phyloP scores from a whole-genome alignment of 345 rosid genomes.

The Fremontodendron californicum region DNA sequence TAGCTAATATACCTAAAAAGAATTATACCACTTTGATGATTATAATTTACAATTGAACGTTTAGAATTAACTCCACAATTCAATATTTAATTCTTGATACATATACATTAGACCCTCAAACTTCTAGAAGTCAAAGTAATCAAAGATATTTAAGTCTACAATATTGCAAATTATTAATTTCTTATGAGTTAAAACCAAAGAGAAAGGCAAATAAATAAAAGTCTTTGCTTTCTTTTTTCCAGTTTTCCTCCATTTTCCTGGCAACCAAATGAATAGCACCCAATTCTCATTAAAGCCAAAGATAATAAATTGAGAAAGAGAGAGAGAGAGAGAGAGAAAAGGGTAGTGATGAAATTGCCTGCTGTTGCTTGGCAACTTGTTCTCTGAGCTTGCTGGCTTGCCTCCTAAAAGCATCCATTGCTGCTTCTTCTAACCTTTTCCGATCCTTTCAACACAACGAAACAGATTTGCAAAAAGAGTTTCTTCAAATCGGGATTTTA shows the following conservation, averaged over 20 bases:
- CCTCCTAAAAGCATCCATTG: slow-evolving; percentile 84
- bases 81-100: not conserved
- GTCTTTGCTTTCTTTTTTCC: not conserved
- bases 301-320: not conserved
- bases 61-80: not conserved
- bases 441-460: not conserved
- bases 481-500: not conserved
- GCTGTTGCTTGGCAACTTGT: slow-evolving; percentile 95
- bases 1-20: not conserved
- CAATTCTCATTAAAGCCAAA: not conserved
- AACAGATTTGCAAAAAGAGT: not conserved
- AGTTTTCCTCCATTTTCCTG: slow-evolving; percentile 10
- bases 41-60: not conserved
- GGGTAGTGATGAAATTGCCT: slow-evolving; percentile 29
- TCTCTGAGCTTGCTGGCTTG: slow-evolving; percentile 94
- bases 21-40: not conserved
- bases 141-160: not conserved
- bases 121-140: not conserved
- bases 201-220: not conserved
- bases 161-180: not conserved
- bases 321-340: not conserved
- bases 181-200: not conserved
- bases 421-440: not conserved
- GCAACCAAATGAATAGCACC: not conserved
- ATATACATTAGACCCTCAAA: not conserved